Evolutionary conservation across 2,329 filamentous ascomycete genomes (phyloP), one percentile per base, ranked within the genome.

Genomic region (Aureobasidium uvarum): DNA sequence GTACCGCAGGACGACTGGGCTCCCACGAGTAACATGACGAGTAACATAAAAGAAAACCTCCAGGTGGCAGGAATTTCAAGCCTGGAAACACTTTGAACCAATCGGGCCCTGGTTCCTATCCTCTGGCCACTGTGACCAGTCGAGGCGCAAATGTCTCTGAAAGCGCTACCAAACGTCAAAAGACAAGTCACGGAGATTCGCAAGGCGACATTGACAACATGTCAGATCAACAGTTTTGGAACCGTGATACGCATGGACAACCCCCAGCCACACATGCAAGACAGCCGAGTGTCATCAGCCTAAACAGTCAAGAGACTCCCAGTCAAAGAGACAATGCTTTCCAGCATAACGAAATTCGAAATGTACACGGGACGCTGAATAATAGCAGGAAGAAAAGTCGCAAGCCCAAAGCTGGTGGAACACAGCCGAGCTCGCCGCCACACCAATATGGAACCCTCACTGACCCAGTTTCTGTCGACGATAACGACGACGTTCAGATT

Each of bases 401-500:
- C 48, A 64, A 64, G n/a, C 38, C 48, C 16, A 64, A 64, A 18
- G 0, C 36, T 23, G 33, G 46, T 10, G 23, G 18, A 6, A 16
- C 31, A 25, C 43, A 50, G 13, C 13, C 5, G 14, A 51, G 36
- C 36, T 62, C 59, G 38, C 28, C 59, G 38, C 28, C 59, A 23
- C 36, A 2, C 10, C 23, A 13, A 11, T 10, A 16, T 23, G 59
- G 45, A 16, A 50, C 38, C 14, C 1, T 20, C 3, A 52, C 18
- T n/a, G 46, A 51, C 23, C 59, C 46, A 3, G 59, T 62, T 18
- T 41, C 46, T 25, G 18, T 62, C 23, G 46, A 51, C 36, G 59
- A 62, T 13, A 36, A 52, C 33, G 46, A 62, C 36, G 59, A 62
- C 14, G 46, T 52, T 23, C 45, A 52, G 18, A 20, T 62, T 38